phyloP scores from a whole-genome alignment of 2,329 filamentous ascomycete species.

The Calonectria pteridis region DNA sequence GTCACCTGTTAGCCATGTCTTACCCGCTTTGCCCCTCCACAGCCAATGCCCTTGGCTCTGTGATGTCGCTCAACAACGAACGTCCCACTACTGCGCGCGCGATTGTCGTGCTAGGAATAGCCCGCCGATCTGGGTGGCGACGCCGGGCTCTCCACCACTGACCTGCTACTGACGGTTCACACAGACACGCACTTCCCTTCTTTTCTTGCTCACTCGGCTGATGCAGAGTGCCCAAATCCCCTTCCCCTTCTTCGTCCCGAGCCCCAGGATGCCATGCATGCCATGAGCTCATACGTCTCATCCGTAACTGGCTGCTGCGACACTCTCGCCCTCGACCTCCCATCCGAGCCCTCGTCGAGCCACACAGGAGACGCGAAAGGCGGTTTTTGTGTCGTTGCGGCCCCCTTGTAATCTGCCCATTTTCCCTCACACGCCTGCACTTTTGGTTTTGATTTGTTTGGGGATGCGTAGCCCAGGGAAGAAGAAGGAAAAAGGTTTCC shows the following conservation, averaged over 20 bases:
- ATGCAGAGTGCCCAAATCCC: conserved; percentile 7
- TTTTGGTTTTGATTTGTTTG: not conserved
- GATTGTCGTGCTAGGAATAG: conserved; percentile 31
- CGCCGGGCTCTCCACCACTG: conserved; percentile 16
- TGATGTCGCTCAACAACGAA: conserved; percentile 6
- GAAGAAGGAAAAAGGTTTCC: not conserved
- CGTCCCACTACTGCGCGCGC: conserved; percentile 25
- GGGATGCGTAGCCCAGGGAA: not conserved
- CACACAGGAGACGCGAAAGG: not conserved
- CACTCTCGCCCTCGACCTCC: conserved; percentile 4
- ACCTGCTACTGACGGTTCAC: not conserved
- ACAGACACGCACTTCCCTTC: conserved; percentile 12
- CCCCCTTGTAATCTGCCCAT: conserved; percentile 14
- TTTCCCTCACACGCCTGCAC: not conserved
- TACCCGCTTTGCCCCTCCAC: conserved; percentile 20
- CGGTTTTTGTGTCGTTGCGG: not conserved
- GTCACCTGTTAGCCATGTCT: conserved; percentile 29
- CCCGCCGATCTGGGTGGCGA: conserved; percentile 43
- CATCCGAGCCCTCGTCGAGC: conserved; percentile 12
- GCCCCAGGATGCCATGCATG: conserved; percentile 17
- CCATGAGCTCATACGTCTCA: conserved; percentile 20
- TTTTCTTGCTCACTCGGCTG: not conserved
- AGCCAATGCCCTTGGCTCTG: conserved; percentile 14
- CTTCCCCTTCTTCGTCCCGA: conserved; percentile 14
- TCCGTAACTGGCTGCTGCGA: conserved; percentile 11